Conservation (phyloP, 1,284 basidiomycete species). For the Lentinula novae-zelandiae region DNA sequence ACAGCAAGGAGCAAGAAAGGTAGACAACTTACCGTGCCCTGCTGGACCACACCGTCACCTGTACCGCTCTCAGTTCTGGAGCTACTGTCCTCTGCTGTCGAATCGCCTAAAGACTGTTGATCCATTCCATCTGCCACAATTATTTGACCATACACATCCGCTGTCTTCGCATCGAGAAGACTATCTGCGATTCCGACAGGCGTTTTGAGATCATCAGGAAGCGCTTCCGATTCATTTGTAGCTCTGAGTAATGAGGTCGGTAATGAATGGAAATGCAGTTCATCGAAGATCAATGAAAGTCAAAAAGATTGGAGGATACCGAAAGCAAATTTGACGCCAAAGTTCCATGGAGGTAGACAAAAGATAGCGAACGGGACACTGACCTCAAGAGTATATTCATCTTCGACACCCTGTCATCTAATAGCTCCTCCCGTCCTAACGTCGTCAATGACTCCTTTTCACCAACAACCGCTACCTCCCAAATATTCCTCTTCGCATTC, state of each 20-base stretch:
- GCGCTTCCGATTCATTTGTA: slow-evolving; percentile 45
- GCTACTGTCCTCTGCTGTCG: slow-evolving; percentile 22
- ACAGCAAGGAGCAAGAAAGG: not conserved
- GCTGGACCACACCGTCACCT: slow-evolving; percentile 19
- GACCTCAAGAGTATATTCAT: slow-evolving; percentile 66
- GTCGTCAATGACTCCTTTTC: slow-evolving; percentile 74
- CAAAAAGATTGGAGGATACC: not conserved
- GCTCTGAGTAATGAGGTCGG: slow-evolving; percentile 22
- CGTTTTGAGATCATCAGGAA: slow-evolving; percentile 59
- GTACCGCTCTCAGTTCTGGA: slow-evolving; percentile 16
- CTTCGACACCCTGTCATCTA: slow-evolving; percentile 61
- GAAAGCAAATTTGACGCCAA: not conserved
- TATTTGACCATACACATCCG: slow-evolving; percentile 12
- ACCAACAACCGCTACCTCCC: slow-evolving; percentile 49
- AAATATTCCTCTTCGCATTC: slow-evolving; percentile 37
- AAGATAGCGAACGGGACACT: slow-evolving; percentile 18
- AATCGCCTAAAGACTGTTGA: slow-evolving; percentile 17
- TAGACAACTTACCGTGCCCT: slow-evolving; percentile 23
- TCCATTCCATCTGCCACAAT: slow-evolving; percentile 24
- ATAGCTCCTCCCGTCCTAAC: slow-evolving; percentile 67
- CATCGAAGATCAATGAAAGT: not conserved
- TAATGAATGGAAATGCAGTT: not conserved
- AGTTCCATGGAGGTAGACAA: not conserved
- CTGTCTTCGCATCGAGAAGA: slow-evolving; percentile 43
- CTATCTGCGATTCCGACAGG: slow-evolving; percentile 62